These are phyloP conservation scores for Chrysoporthe puriensis DNA, from an alignment of 2,329 filamentous ascomycete species.

Conservation along the genomic window DNA sequence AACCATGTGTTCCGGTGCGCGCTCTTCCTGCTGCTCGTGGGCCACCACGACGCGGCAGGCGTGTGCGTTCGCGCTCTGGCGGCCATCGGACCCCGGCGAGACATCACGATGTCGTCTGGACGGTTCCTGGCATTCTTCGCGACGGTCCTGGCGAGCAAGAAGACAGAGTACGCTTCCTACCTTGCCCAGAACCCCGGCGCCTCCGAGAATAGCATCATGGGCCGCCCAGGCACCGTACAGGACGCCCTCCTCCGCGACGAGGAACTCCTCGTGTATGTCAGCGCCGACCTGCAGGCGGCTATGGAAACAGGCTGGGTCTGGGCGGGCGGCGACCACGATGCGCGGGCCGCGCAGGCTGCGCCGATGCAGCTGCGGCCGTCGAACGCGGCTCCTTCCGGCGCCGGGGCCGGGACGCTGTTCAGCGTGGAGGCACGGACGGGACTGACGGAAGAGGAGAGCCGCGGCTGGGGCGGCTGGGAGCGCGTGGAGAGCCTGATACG, in stretches of 20 bases:
- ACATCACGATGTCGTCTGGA: conserved; percentile 77
- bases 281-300: conserved; percentile 83
- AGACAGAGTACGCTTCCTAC: conserved; percentile 49
- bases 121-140: conserved; percentile 83
- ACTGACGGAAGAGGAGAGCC: conserved; percentile 58
- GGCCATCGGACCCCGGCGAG: conserved; percentile 70
- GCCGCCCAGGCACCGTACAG: conserved; percentile 35
- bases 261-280: conserved; percentile 84
- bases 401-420: conserved; percentile 42
- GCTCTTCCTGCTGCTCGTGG: conserved; percentile 76
- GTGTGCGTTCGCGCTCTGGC: conserved; percentile 73
- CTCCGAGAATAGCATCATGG: conserved; percentile 36
- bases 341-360: conserved; percentile 40
- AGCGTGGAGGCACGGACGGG: conserved; percentile 54
- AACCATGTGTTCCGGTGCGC: conserved; percentile 87
- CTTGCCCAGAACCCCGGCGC: conserved; percentile 38
- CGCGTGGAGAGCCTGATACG: conserved; percentile 68
- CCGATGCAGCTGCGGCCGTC: conserved; percentile 24
- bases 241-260: conserved; percentile 67
- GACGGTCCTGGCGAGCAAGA: conserved; percentile 62
- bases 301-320: conserved; percentile 82
- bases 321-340: conserved; percentile 62
- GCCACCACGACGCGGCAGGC: conserved; percentile 72
- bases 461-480: conserved; percentile 82
- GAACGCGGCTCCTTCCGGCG: conserved; percentile 32